These are phyloP conservation scores for Solanum chiquidenum DNA, from an alignment of 257 asterid genomes.

Conservation along the genomic window DNA sequence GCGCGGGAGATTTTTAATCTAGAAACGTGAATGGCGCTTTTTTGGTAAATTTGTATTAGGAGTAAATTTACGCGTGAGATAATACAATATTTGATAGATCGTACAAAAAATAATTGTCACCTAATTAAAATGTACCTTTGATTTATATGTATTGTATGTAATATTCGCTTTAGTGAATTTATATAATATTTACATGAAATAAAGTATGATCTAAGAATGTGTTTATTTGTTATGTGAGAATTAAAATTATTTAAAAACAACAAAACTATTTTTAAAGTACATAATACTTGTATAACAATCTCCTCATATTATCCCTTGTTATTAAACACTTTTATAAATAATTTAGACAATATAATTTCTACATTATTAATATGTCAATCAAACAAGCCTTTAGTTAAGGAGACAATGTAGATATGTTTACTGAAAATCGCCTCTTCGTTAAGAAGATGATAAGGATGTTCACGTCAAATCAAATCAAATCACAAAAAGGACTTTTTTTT, in stretches of 20 bases:
- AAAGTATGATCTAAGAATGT: too few species aligned
- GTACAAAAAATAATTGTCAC: neutral
- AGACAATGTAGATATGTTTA: fast-evolving
- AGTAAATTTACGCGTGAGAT: neutral
- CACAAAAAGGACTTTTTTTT: too few species aligned
- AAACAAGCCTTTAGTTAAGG: neutral
- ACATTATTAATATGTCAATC: neutral
- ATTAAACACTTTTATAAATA: neutral
- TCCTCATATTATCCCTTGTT: neutral
- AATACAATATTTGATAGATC: too few species aligned
- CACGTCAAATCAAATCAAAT: neutral
- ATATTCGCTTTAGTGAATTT: too few species aligned
- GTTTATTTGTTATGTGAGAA: neutral
- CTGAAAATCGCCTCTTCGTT: fast-evolving
- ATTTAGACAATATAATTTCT: neutral
- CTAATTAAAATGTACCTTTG: too few species aligned
- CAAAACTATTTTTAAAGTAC: neutral
- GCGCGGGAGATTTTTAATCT: neutral
- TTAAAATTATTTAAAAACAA: too few species aligned
- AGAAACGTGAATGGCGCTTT: neutral
- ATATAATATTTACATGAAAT: too few species aligned
- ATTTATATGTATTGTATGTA: too few species aligned
- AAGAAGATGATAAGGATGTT: too few species aligned
- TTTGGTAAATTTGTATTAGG: neutral
- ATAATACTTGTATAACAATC: neutral